These are phyloP conservation scores for Colletotrichum sp. DNA, from an alignment of 2,329 filamentous ascomycete genomes.

Conservation along the genomic window DNA sequence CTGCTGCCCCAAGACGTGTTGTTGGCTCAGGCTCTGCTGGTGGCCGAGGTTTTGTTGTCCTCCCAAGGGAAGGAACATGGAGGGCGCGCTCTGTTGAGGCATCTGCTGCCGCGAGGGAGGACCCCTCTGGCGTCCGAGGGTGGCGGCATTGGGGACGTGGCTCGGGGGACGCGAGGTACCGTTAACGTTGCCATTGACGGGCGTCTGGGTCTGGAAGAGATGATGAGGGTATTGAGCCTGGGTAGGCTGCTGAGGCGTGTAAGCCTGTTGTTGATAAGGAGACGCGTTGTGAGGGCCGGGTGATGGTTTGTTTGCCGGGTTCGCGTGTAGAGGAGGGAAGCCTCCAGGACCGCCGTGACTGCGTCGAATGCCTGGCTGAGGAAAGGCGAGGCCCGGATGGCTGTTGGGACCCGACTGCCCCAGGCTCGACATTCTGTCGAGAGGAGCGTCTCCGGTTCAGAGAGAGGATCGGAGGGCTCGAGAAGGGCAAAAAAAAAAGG, in stretches of 20 bases:
- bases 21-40: constrained; percentile 19
- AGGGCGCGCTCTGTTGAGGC: constrained; percentile 39
- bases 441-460: neutral
- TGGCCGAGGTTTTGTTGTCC: constrained; percentile 12
- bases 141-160: constrained; percentile 54
- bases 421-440: constrained; percentile 49
- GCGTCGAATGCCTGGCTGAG: constrained; percentile 55
- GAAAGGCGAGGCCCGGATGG: constrained; percentile 59
- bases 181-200: constrained; percentile 54
- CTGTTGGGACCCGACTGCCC: constrained; percentile 55
- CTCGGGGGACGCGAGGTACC: constrained; percentile 49
- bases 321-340: constrained; percentile 53
- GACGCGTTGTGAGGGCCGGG: constrained; percentile 59
- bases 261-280: constrained; percentile 59
- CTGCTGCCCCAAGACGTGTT: constrained; percentile 16
- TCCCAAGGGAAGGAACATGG: constrained; percentile 38
- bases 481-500: neutral
- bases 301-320: constrained; percentile 59
- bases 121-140: constrained; percentile 48
- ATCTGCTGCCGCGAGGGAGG: constrained; percentile 52
- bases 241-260: constrained; percentile 56
- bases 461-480: neutral
- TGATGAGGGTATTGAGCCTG: constrained; percentile 55
- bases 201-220: constrained; percentile 53
- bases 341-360: constrained; percentile 28